Evolutionary conservation across 176 grass and related monocot species (phyloP).

Genomic region (Oryza meridionalis): DNA sequence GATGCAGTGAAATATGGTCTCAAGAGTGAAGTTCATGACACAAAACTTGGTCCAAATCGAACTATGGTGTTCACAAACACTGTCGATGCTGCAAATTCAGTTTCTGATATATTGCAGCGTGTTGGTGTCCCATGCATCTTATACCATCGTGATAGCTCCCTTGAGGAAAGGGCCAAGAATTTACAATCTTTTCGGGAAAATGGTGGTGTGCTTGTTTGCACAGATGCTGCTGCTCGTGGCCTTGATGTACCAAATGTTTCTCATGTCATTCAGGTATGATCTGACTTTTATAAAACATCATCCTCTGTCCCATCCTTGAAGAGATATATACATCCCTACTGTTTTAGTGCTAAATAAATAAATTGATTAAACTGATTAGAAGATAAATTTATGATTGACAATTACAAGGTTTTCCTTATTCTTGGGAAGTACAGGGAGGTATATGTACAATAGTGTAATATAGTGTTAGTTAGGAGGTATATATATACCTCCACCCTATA

Average conservation of each 20-base stretch:
- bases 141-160: conserved; percentile 77
- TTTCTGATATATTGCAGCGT: conserved; percentile 68
- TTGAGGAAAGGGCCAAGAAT: conserved; percentile 73
- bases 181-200: conserved; percentile 67
- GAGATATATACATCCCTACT: too few relatives aligned
- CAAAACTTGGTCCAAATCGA: conserved; percentile 48
- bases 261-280: conserved; percentile 89
- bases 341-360: too few relatives aligned
- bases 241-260: conserved; percentile 87
- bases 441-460: too few relatives aligned
- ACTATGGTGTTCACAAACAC: conserved; percentile 98
- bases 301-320: background rate
- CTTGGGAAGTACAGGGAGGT: too few relatives aligned
- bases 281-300: background rate
- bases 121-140: conserved; percentile 69
- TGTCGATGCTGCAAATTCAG: conserved; percentile 84
- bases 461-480: too few relatives aligned
- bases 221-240: conserved; percentile 94
- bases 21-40: conserved; percentile 46
- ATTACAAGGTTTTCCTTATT: too few relatives aligned
- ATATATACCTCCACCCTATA: too few relatives aligned
- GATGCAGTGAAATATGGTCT: conserved; percentile 72
- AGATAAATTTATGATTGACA: too few relatives aligned
- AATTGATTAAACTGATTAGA: too few relatives aligned
- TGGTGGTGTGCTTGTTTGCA: conserved; percentile 92